Evolutionary conservation across 345 rosid species (phyloP).

Genomic region (Carallia pectinifolia): DNA sequence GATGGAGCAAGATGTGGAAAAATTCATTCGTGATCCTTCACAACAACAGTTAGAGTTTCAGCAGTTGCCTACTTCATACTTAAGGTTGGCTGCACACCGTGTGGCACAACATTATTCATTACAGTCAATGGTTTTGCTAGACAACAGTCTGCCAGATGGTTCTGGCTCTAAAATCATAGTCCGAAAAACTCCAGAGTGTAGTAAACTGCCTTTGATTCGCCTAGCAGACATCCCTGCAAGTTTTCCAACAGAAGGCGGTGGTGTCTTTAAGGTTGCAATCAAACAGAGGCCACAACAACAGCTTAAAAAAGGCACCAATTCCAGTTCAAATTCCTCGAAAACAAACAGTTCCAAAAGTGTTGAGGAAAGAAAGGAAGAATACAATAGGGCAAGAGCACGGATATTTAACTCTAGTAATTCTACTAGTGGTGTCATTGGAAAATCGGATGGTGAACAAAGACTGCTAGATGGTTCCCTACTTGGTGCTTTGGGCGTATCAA

Average conservation of each 20-base stretch:
- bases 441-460: constrained; percentile 46
- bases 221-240: constrained; percentile 69
- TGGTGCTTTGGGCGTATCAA: constrained; percentile 35
- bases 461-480: constrained; percentile 42
- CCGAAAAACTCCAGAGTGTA: constrained; percentile 59
- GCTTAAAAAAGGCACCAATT: constrained; percentile 28
- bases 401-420: constrained; percentile 52
- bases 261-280: constrained; percentile 61
- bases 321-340: constrained; percentile 45
- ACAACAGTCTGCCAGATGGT: constrained; percentile 60
- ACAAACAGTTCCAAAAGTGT: constrained; percentile 56
- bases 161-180: constrained; percentile 68
- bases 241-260: constrained; percentile 57
- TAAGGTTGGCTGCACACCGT: constrained; percentile 81
- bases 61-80: constrained; percentile 76
- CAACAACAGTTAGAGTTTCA: constrained; percentile 71
- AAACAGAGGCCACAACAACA: constrained; percentile 69
- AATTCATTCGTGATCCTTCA: constrained; percentile 59
- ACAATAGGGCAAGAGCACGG: constrained; percentile 73
- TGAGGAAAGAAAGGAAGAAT: constrained; percentile 86
- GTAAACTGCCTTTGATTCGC: constrained; percentile 53
- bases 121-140: constrained; percentile 78
- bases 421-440: constrained; percentile 33
- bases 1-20: constrained; percentile 80
- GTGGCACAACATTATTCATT: constrained; percentile 78